phyloP scores from a whole-genome alignment of 1,284 basidiomycete species.

The Irpex rosettiformis region DNA sequence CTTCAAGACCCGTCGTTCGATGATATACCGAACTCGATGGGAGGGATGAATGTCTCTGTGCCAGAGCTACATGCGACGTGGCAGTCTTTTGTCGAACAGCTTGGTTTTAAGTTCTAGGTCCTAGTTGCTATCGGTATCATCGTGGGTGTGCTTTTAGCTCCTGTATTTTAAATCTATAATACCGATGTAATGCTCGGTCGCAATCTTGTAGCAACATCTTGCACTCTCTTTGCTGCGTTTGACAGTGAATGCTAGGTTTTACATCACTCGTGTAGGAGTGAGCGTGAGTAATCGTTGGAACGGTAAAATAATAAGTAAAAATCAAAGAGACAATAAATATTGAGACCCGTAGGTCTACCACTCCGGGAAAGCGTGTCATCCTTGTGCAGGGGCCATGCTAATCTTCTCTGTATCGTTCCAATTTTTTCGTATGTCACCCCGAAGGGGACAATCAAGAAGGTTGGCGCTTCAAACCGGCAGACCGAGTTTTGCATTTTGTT shows the following conservation, averaged over 20 bases:
- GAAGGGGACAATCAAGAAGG: conserved; percentile 4
- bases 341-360: conserved; percentile 13
- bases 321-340: conserved; percentile 14
- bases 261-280: no score
- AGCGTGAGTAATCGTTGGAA: no score
- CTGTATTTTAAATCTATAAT: not conserved
- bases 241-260: not conserved
- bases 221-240: not conserved
- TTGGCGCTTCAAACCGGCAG: not conserved
- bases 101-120: conserved; percentile 42
- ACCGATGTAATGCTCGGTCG: not conserved
- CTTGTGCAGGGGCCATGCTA: conserved; percentile 14
- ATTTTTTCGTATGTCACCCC: conserved; percentile 14
- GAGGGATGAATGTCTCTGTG: conserved; percentile 14
- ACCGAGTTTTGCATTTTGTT: conserved; percentile 4
- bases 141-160: no score
- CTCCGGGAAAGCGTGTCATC: conserved; percentile 13
- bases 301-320: no score
- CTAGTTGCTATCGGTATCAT: not conserved
- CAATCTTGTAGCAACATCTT: not conserved
- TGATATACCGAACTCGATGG: conserved; percentile 5
- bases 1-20: conserved; percentile 16
- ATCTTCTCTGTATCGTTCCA: conserved; percentile 14
- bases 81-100: conserved; percentile 65
- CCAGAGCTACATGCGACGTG: conserved; percentile 55